Evolutionary conservation across 2,329 filamentous ascomycete species (phyloP), one percentile per base, ranked within the genome.

Genomic region (Bipolaris gigantea): DNA sequence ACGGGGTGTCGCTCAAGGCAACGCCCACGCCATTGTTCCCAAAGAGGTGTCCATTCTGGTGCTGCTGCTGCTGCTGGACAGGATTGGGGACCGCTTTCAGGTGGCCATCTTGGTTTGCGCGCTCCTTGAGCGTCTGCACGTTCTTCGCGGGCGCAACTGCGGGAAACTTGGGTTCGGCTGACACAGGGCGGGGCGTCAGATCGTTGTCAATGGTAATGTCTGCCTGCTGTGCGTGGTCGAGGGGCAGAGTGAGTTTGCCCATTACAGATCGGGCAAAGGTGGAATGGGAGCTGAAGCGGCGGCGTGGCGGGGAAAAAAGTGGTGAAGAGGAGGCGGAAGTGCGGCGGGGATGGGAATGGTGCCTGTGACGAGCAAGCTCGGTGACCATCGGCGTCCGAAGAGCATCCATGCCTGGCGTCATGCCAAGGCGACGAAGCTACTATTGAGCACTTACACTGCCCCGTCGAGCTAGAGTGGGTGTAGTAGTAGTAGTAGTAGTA

Each of bases 1-100:
- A 70, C 56, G 85, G 85, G 57, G 85, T 88, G 73, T 88, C 85
- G 62, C 81, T 84, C 71, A 86, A 68, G 33, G 83, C 81, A 48
- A 68, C 71, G 55, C 82, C 81, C 64, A 82, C 77, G 65, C 79
- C 79, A 67, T 78, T 62, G 42, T 69, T 71, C 34, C 55, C 50
- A 10, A 64, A 57, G 5, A 57, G 45, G 35, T 56, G 62, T n/a
- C 39, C 53, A 44, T 59, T 61, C 33, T 59, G 57, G 44, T 59
- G 56, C 42, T 59, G 59, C 19, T 57, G 40, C 32, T 53, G 57
- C 19, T 57, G 40, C 32, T 53, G 57, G 39, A 47, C 52, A 40
- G 44, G 48, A 2, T 57, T 58, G 27, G 53, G 50, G 16, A 66
- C 40, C 60, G 65, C 9, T 57, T 69, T 75, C 48, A 73, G 59